Evolutionary conservation across 106 monocot genomes (phyloP).

Genomic region (Allium cepa): DNA sequence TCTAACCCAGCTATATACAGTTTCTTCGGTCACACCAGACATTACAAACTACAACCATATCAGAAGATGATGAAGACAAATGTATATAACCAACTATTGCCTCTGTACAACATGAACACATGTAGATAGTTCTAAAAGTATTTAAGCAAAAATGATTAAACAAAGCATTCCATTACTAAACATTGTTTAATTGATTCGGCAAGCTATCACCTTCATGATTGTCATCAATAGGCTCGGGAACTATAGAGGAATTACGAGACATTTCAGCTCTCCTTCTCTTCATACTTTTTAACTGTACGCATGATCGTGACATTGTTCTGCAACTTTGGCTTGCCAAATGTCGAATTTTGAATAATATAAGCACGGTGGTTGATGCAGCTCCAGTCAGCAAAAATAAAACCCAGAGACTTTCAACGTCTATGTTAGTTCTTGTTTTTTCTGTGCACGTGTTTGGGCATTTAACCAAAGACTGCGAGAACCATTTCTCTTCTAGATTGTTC

Average conservation of each 20-base stretch:
- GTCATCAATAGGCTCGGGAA: not conserved
- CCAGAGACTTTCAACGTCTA: constrained; percentile 2
- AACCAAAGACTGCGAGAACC: not conserved
- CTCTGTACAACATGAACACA: too few relatives aligned
- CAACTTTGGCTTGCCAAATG: not conserved
- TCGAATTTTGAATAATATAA: not conserved
- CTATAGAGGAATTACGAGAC: not conserved
- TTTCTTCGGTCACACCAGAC: too few relatives aligned
- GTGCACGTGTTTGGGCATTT: not conserved
- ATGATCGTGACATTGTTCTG: not conserved
- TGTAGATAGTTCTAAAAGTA: too few relatives aligned
- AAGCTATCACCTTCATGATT: not conserved
- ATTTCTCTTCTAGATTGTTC: not conserved
- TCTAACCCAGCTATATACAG: too few relatives aligned
- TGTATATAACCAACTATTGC: too few relatives aligned
- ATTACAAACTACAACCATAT: too few relatives aligned
- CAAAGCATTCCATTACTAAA: not conserved
- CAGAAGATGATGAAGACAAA: too few relatives aligned
- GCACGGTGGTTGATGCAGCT: not conserved
- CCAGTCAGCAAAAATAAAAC: not conserved
- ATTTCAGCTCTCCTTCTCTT: not conserved
- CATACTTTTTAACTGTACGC: not conserved
- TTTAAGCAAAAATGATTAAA: too few relatives aligned
- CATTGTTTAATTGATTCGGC: not conserved
- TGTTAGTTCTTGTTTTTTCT: too few relatives aligned